Conservation (phyloP, 78 protist genomes). For the Bodo saltans region DNA sequence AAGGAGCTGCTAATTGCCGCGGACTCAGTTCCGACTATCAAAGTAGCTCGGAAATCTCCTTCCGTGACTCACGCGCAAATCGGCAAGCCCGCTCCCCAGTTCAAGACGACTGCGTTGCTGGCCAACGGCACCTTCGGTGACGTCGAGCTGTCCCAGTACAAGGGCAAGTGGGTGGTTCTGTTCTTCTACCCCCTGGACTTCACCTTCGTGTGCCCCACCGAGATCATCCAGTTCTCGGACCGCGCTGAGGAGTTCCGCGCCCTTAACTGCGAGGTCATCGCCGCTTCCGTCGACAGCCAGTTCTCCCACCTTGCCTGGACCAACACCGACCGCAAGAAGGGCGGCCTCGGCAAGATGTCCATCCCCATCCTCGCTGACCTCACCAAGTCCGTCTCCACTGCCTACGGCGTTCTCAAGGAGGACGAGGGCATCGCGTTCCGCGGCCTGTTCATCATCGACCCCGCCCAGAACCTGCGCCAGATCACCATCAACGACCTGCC, state of each 20-base stretch:
- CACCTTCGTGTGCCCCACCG: conserved; percentile 94
- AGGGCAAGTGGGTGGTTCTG: conserved; percentile 50
- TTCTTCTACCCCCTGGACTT: conserved; percentile 67
- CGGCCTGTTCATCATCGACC: conserved; percentile 74
- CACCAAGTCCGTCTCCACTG: conserved; percentile 63
- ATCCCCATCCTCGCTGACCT: conserved; percentile 85
- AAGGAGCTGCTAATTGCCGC: no score
- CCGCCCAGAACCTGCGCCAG: conserved; percentile 61
- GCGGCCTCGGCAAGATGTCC: conserved; percentile 86
- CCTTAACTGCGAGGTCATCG: conserved; percentile 66
- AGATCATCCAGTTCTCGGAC: conserved; percentile 86
- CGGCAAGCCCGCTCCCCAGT: no score
- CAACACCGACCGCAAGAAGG: conserved; percentile 83
- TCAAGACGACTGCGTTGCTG: no score
- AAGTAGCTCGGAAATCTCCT: no score
- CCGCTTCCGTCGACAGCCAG: conserved; percentile 70
- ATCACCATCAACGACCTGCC: conserved; percentile 79
- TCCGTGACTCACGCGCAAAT: no score
- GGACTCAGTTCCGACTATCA: no score
- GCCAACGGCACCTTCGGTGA: conserved; percentile 45
- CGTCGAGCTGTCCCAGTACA: conserved; percentile 32
- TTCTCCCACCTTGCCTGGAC: conserved; percentile 90
- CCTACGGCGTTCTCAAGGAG: conserved; percentile 77
- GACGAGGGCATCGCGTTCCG: conserved; percentile 70
- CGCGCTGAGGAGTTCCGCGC: conserved; percentile 73